Percentiles rank a stretch among this genome's conserved stretches.
Evolutionary conservation across 2,329 filamentous ascomycete genomes (phyloP).

Genomic region (Botrytis medusae): DNA sequence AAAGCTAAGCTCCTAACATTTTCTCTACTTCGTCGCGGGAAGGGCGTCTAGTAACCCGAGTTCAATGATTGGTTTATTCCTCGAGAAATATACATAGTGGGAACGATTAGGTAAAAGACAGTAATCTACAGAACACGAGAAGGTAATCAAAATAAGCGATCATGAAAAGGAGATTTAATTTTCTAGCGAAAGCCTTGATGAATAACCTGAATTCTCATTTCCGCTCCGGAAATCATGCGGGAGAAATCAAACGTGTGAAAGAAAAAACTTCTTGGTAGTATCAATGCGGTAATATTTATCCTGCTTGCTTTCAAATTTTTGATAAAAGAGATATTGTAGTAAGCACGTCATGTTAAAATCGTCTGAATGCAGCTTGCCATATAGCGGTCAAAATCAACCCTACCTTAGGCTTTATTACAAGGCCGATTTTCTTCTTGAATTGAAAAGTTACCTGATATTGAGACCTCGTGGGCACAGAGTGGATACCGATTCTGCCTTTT

Average conservation of each 20-base stretch:
- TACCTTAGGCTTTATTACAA: background rate
- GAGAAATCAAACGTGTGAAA: background rate
- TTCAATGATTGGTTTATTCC: background rate
- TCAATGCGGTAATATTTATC: rapidly evolving
- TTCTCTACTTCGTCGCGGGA: background rate
- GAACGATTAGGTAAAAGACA: background rate
- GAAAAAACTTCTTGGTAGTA: background rate
- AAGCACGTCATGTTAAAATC: background rate
- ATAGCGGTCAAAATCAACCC: background rate
- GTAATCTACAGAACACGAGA: background rate
- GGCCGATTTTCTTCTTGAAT: background rate
- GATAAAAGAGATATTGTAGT: too few relatives aligned
- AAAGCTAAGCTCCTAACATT: background rate
- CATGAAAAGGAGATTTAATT: background rate
- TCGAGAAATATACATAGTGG: rapidly evolving
- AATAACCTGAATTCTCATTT: background rate
- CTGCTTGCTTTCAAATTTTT: rapidly evolving
- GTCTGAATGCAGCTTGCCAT: background rate
- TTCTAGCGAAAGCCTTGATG: background rate
- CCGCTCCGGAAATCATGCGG: background rate
- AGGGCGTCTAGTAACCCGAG: too few relatives aligned
- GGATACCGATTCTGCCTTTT: rapidly evolving
- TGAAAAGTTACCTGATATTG: rapidly evolving
- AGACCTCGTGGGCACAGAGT: too few relatives aligned
- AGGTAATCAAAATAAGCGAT: background rate